Evolutionary conservation across 164 flowering plant species (phyloP).

Genomic region (Sextonia rubra): DNA sequence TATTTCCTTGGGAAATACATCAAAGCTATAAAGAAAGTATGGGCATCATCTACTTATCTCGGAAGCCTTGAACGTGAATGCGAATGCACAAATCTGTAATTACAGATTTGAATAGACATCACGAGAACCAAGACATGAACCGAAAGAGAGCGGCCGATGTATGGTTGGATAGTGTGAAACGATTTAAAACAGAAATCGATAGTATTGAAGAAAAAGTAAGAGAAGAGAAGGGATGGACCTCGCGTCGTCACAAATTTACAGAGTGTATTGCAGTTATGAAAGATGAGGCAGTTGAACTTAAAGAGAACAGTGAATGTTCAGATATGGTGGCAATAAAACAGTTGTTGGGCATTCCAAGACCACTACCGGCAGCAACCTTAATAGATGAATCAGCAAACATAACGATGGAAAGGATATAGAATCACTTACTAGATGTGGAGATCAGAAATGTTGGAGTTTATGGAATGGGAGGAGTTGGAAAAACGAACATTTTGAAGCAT

Average conservation of each 20-base stretch:
- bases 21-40: neutral
- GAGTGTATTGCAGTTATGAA: neutral
- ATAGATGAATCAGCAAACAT: neutral
- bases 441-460: neutral
- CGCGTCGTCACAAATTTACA: neutral
- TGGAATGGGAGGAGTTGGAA: neutral
- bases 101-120: too few species aligned
- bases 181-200: neutral
- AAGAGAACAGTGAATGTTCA: neutral
- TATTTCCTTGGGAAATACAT: neutral
- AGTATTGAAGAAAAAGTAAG: neutral
- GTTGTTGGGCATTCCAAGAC: neutral
- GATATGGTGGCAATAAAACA: neutral
- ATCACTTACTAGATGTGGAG: neutral
- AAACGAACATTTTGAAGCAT: neutral
- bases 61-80: neutral
- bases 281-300: neutral
- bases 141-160: neutral
- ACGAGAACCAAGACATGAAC: neutral
- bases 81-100: too few species aligned
- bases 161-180: neutral
- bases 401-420: neutral
- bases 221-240: neutral
- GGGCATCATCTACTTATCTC: neutral
- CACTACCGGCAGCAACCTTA: neutral